A percentile compares a stretch with the other conserved stretches of the same genome.
Evolutionary conservation across 1,284 basidiomycete genomes (phyloP).

Genomic region (Melampsora americana): DNA sequence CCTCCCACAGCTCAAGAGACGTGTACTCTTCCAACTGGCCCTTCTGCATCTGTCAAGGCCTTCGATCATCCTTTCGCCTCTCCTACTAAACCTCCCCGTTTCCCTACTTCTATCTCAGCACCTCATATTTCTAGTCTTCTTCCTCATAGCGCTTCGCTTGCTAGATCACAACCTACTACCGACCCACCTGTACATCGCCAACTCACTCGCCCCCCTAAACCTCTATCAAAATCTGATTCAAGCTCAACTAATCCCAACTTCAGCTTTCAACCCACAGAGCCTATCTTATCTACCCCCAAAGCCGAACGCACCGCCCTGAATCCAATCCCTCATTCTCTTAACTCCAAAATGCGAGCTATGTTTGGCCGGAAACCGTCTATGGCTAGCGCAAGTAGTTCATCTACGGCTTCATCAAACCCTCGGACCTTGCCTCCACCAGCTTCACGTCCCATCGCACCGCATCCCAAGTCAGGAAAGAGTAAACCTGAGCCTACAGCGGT

Average conservation of each 20-base stretch:
- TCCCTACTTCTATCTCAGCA: not conserved
- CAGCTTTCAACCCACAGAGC: not conserved
- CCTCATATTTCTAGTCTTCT: not conserved
- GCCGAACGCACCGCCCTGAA: not conserved
- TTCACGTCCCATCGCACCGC: not conserved
- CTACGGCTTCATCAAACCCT: not conserved
- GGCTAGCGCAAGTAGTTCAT: not conserved
- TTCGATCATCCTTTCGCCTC: not conserved
- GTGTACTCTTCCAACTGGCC: not conserved
- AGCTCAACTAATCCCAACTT: not conserved
- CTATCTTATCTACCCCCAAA: not conserved
- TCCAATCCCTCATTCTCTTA: not conserved
- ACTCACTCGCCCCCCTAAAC: not conserved
- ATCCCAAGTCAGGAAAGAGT: not conserved
- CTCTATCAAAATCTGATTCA: not conserved
- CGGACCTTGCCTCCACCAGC: not conserved
- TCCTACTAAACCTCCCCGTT: not conserved
- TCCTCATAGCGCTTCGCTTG: not conserved
- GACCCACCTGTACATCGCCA: not conserved
- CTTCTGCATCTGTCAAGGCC: not conserved
- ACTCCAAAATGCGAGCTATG: conserved; percentile 4
- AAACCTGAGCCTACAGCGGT: conserved; percentile 49
- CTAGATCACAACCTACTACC: not conserved
- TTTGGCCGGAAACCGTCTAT: not conserved
- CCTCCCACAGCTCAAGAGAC: not conserved